Base-by-base conservation (phyloP, 2,329 filamentous ascomycete genomes). In the Drechslerella dactyloides region DNA sequence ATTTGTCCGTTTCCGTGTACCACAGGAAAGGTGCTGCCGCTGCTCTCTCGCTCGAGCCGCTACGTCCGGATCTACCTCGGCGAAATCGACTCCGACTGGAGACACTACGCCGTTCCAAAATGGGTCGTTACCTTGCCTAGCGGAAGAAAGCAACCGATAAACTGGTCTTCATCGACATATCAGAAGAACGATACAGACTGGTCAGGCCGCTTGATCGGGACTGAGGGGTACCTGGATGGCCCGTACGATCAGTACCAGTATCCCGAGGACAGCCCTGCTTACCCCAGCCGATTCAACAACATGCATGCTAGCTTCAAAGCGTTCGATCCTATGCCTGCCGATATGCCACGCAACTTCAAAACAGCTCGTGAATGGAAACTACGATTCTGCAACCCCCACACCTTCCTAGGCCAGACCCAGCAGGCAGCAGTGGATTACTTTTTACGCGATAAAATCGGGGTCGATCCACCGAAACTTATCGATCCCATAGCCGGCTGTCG, bases 231-330 rank as follows among this genome's bases (percentile, higher is more conserved):
- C 35, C 60, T 72, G 8, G 52, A 64, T 15, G 68, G 68, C 2
- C 68, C 68, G 10, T 72, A 72, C 33, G 68, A 72, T 8, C 68
- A 72, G 33, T 72, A 72, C 42, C 68, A 72, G 23, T 64, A 65
- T 37, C 54, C 48, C 0, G 55, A 58, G 30, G 60, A 55, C 24
- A 54, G 50, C 21, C 15, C 30, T 3, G 51, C 51, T 30, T 61
- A 56, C 17, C 46, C 54, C 8, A 48, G 44, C 7, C 54, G 59
- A 17, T 70, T 62, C 30, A 59, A 72, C 17, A 60, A 44, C 11
- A 65, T 65, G 60, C 68, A 72, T 27, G 10, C 55, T 4, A 72
- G 68, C 51, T 72, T 72, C 60, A 72, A 55, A 17, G 24, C 19
- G 2, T 72, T 72, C 60, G 68, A 72, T 42, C 68, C 68, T 33